Evolutionary conservation across 2,329 filamentous ascomycete genomes (phyloP).

Genomic region (Whalleya microplaca): DNA sequence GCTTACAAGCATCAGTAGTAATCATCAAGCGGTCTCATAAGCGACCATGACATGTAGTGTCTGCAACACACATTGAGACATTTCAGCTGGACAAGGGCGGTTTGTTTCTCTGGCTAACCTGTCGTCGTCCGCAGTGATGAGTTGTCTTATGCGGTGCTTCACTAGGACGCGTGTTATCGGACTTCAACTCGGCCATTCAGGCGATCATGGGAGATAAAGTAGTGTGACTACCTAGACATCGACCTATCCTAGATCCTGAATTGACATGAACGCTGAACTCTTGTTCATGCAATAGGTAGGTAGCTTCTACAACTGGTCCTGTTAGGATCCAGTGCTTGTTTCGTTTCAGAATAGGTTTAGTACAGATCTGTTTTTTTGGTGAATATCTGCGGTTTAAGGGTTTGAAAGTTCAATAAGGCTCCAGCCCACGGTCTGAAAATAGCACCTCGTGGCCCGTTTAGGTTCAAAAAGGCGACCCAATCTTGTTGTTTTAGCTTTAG

Average conservation of each 20-base stretch:
- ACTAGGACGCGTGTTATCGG: not conserved
- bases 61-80: not conserved
- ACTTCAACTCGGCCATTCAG: no score
- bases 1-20: not conserved
- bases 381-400: no score
- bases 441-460: not conserved
- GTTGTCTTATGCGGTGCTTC: not conserved
- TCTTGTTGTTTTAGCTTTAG: not conserved
- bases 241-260: no score
- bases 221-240: no score
- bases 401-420: not conserved
- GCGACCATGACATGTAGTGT: not conserved
- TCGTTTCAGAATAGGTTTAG: not conserved
- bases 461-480: not conserved
- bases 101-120: not conserved
- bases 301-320: not conserved
- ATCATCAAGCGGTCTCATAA: not conserved
- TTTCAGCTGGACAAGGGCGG: not conserved
- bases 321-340: not conserved
- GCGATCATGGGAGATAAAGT: no score
- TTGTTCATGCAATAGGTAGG: no score
- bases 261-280: no score
- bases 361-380: not conserved
- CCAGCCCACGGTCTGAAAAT: not conserved
- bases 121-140: not conserved